Evolutionary conservation across 2,329 filamentous ascomycete species (phyloP), one percentile per base, ranked within the genome.

Genomic region (Fusarium sp.): DNA sequence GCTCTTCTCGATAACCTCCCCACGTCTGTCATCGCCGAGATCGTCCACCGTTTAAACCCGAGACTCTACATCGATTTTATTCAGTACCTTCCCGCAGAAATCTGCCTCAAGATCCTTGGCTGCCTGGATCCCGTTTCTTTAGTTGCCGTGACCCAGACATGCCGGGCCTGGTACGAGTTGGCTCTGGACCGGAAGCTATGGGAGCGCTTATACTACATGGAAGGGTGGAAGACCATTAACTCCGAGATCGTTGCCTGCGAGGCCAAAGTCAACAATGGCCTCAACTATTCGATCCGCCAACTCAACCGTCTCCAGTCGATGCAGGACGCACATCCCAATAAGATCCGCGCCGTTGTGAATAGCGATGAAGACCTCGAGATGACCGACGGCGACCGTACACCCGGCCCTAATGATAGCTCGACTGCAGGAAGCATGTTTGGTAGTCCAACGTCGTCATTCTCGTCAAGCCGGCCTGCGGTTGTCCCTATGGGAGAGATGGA

Each of bases 51-150:
- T 73, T 86, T 98, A 20, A 93, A 92, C 72, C 94, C 95, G 5
- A 89, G 95, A 62, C 91, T 98, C 4, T 95, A 98, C 83, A 96
- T 98, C 84, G 94, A 99, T 83, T 98, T 98, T 64, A 91, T 98
- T 48, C 87, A 91, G 73, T 92, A 94, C 78, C 90, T 99, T 1
- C 97, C 97, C 0, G 91, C 94, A 30, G 97, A 99, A 82, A 93
- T 99, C 78, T 97, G 95, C 70, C 92, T 97, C 52, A 93, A 97
- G 79, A 93, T 98, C 52, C 92, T 99, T 50, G 92, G 93, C 18
- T 97, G 95, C 80, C 91, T 99, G 59, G 93, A 95, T 64, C 93
- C 95, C 1, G 82, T 91, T 32, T 97, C 95, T 1, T 87, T 99
- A 43, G 88, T 98, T 66, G 91, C 90, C 59, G 94, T 95, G 3